Conservation (phyloP, 306 rosid genomes). For the Dryas octopetala region DNA sequence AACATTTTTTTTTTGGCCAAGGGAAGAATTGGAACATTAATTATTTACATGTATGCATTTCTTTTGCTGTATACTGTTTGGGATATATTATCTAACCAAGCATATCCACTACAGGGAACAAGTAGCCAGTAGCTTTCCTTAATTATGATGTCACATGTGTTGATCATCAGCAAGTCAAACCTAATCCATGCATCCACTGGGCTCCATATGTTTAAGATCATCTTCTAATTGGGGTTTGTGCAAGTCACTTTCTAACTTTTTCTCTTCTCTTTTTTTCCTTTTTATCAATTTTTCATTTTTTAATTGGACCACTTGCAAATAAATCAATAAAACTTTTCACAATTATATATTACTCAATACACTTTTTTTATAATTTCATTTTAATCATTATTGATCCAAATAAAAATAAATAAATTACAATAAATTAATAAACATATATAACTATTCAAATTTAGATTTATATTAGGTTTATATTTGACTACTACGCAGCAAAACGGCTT, state of each 20-base stretch:
- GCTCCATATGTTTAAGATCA: slow-evolving; percentile 27
- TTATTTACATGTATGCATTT: slow-evolving; percentile 26
- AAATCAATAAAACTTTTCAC: no score
- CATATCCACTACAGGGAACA: slow-evolving; percentile 30
- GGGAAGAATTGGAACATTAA: background rate
- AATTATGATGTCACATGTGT: slow-evolving; percentile 47
- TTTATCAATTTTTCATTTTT: no score
- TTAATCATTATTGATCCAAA: no score
- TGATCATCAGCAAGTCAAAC: slow-evolving; percentile 38
- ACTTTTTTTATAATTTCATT: no score
- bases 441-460: no score
- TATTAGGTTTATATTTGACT: no score
- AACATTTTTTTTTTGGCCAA: background rate
- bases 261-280: background rate
- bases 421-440: no score
- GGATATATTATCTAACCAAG: slow-evolving; percentile 29
- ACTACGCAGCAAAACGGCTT: background rate
- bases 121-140: slow-evolving; percentile 41
- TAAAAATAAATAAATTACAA: no score
- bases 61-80: background rate
- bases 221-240: slow-evolving; percentile 13
- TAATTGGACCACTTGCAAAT: no score
- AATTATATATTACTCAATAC: no score
- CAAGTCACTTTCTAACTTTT: slow-evolving; percentile 12
- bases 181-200: slow-evolving; percentile 36